Evolutionary conservation across 805 yeast species (phyloP), one percentile per base, ranked within the genome.

Genomic region (Allodekkera sacchari): DNA sequence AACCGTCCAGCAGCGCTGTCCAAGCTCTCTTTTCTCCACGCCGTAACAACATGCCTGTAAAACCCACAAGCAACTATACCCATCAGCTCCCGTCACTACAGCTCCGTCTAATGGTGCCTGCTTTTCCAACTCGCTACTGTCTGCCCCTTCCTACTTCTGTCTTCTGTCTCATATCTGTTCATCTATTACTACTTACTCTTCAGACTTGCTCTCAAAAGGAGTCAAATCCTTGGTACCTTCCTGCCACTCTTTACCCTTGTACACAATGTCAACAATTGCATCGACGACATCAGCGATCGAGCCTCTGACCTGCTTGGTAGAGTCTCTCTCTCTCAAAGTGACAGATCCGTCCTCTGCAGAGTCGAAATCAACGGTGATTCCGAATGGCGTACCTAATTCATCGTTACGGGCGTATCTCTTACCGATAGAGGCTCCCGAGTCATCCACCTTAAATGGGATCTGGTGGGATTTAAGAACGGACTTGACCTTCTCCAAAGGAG

Each of bases 371-470:
- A 89, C 82, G 43, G 98, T 89, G 61, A 89, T 76, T 59, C 98
- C 98, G 57, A 92, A 92, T 48, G 98, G 98, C 33, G 97, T 92
- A 61, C 98, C 98, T 54, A 89, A 72, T 67, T 89, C 98, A 62
- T 89, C 98, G 60, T 89, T 89, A 68, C 98, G 83, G 42, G 98
- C 87, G 53, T 89, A 89, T 66, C 98, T 81, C 68, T 88, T 84
- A 65, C 98, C 98, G 50, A 89, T 92, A 20, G 97, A 83, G 14
- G 95, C 96, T 45, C 94, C 83, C 7, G 96, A 85, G 59, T 89
- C 97, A 58, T 92, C 98, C 37, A 89, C 79, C 71, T 88, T 89
- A 71, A 88, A 84, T 45, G 96, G 89, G 48, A 92, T 77, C 59
- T 87, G 89, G 40, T 74, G 77, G 42, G 67, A 63, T 61, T 92